Conservation (phyloP, 257 asterid genomes). For the Penstemon davidsonii region DNA sequence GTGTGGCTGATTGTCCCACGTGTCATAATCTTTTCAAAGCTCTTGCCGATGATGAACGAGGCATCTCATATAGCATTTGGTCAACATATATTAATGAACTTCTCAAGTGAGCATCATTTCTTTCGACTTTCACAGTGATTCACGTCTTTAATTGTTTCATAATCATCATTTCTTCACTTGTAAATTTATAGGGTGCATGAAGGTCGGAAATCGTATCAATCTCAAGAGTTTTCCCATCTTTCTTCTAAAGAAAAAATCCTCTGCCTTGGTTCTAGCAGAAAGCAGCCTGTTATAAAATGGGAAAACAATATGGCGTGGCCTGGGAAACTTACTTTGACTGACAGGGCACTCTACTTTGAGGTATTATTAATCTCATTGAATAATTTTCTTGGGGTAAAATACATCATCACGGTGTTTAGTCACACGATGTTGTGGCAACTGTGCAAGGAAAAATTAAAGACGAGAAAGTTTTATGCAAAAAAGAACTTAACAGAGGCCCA, state of each 20-base stretch:
- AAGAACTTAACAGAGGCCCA: too few species aligned
- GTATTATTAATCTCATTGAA: slow-evolving; percentile 40
- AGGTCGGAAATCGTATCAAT: slow-evolving; percentile 61
- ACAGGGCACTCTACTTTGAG: slow-evolving; percentile 91
- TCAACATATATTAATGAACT: slow-evolving; percentile 76
- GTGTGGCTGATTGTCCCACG: slow-evolving; percentile 91
- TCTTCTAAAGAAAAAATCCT: slow-evolving; percentile 53
- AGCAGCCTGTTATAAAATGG: slow-evolving; percentile 95
- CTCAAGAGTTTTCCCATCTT: slow-evolving; percentile 46
- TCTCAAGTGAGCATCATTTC: slow-evolving; percentile 66
- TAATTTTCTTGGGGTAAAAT: not conserved
- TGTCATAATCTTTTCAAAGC: slow-evolving; percentile 89
- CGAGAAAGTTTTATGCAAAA: too few species aligned
- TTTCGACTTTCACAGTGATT: not conserved
- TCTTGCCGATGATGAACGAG: slow-evolving; percentile 73
- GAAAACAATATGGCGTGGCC: slow-evolving; percentile 94
- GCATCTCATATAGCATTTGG: slow-evolving; percentile 77
- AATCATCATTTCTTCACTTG: slow-evolving; percentile 22
- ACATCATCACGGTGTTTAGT: too few species aligned
- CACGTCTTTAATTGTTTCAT: slow-evolving; percentile 13
- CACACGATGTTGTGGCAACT: too few species aligned
- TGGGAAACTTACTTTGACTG: slow-evolving; percentile 83
- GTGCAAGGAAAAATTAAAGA: too few species aligned
- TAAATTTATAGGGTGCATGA: slow-evolving; percentile 76
- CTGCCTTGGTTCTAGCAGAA: slow-evolving; percentile 87